Evolutionary conservation across 768 basidiomycete species (phyloP).

Genomic region (Russula compacta): DNA sequence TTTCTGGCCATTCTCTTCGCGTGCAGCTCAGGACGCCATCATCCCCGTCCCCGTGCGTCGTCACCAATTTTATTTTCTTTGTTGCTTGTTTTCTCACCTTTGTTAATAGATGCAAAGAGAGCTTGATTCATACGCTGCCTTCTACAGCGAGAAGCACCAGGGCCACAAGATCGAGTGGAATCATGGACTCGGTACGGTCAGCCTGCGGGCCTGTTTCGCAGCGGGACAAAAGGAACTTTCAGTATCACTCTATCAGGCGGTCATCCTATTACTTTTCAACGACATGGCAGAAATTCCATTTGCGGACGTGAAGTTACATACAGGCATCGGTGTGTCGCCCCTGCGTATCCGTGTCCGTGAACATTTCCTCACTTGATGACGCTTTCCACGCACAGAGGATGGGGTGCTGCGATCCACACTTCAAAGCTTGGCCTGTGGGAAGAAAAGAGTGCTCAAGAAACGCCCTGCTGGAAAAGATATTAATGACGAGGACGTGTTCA

Average conservation of each 20-base stretch:
- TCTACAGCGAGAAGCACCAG: constrained; percentile 74
- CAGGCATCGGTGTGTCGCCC: constrained; percentile 55
- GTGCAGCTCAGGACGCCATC: constrained; percentile 45
- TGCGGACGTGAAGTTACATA: constrained; percentile 55
- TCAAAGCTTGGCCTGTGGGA: constrained; percentile 88
- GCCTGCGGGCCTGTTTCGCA: constrained; percentile 60
- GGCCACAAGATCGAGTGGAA: constrained; percentile 77
- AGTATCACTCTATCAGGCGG: constrained; percentile 83
- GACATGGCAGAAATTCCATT: constrained; percentile 50
- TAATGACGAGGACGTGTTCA: constrained; percentile 63
- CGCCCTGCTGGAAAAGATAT: constrained; percentile 72
- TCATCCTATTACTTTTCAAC: constrained; percentile 85
- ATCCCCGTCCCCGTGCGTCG: constrained; percentile 36
- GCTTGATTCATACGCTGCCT: constrained; percentile 49
- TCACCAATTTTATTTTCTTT: background rate
- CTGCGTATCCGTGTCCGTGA: background rate
- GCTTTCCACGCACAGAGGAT: constrained; percentile 38
- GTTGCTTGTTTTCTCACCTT: constrained; percentile 1
- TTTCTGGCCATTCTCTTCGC: constrained; percentile 73
- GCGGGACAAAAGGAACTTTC: constrained; percentile 74
- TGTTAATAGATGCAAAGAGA: constrained; percentile 60
- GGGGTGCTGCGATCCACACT: constrained; percentile 72
- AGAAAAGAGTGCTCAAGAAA: constrained; percentile 81
- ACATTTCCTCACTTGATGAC: constrained; percentile 1
- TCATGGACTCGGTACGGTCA: constrained; percentile 78